These are phyloP conservation scores for Ogataea paraovalis DNA, from an alignment of 805 yeast genomes.

Conservation along the genomic window DNA sequence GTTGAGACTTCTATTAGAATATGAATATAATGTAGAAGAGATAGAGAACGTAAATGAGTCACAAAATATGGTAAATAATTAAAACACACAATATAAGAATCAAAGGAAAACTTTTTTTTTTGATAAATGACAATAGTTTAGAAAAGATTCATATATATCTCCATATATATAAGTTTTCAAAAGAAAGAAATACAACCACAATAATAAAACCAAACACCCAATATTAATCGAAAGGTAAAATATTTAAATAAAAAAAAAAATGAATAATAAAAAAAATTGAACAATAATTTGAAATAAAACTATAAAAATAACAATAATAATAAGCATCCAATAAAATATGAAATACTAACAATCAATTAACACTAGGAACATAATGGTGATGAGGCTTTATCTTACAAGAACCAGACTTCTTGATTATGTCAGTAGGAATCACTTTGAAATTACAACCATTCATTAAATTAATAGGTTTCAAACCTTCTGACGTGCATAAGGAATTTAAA, in stretches of 20 bases:
- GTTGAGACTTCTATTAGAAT: too few relatives aligned
- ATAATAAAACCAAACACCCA: background rate
- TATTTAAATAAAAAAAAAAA: background rate
- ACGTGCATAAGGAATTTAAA: slow-evolving; percentile 20
- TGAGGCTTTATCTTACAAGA: slow-evolving; percentile 14
- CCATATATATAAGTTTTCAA: background rate
- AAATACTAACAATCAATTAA: background rate
- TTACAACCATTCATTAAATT: slow-evolving; percentile 17
- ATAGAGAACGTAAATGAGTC: background rate
- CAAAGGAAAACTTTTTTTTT: background rate
- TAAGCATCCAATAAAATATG: background rate
- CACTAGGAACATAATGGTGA: slow-evolving; percentile 7
- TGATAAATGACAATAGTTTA: background rate
- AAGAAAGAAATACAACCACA: background rate
- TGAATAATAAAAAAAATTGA: background rate
- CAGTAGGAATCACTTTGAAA: slow-evolving; percentile 23
- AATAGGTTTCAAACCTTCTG: slow-evolving; percentile 21
- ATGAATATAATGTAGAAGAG: background rate
- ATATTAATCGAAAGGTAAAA: background rate
- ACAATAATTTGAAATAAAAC: background rate
- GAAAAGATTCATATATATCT: background rate
- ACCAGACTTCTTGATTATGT: slow-evolving; percentile 24
- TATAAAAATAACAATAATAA: background rate
- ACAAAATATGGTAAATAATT: background rate
- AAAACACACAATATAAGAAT: background rate